These are phyloP conservation scores for Tricholoma bakamatsutake DNA, from an alignment of 768 basidiomycete species.

Conservation along the genomic window DNA sequence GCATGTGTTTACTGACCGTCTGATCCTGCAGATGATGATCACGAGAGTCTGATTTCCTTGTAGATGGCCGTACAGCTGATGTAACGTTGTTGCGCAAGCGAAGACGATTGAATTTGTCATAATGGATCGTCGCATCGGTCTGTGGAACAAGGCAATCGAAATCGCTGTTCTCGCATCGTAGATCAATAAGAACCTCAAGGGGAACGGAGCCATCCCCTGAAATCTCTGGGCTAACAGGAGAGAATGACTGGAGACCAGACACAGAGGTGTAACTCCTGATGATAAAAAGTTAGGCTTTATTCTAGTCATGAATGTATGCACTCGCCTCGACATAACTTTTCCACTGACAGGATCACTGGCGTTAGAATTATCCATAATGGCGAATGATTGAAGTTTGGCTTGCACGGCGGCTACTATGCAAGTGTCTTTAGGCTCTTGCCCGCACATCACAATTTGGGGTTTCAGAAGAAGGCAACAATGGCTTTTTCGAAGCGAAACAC, in stretches of 20 bases:
- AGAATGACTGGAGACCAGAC: slow-evolving; percentile 83
- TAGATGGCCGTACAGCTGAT: slow-evolving; percentile 33
- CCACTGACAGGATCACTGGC: slow-evolving; percentile 81
- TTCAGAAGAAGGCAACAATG: slow-evolving; percentile 86
- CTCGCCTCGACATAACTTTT: slow-evolving; percentile 78
- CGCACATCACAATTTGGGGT: slow-evolving; percentile 81
- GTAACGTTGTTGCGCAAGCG: slow-evolving; percentile 72
- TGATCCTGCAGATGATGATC: slow-evolving; percentile 56
- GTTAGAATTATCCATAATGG: slow-evolving; percentile 75
- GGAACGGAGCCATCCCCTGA: slow-evolving; percentile 60
- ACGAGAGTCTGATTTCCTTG: slow-evolving; percentile 27
- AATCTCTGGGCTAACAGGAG: slow-evolving; percentile 46
- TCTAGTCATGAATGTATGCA: not conserved
- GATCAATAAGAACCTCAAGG: slow-evolving; percentile 86
- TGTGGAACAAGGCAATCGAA: slow-evolving; percentile 91
- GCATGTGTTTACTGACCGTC: slow-evolving; percentile 38
- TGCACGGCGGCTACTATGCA: slow-evolving; percentile 77
- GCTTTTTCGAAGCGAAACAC: slow-evolving; percentile 60
- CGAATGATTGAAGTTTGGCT: slow-evolving; percentile 71
- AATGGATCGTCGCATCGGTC: slow-evolving; percentile 78
- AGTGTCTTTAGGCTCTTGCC: slow-evolving; percentile 45
- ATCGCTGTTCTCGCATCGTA: slow-evolving; percentile 69
- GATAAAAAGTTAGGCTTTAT: not conserved
- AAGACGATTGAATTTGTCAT: slow-evolving; percentile 93
- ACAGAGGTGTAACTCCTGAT: slow-evolving; percentile 72